Evolutionary conservation across 2,329 filamentous ascomycete genomes (phyloP), one percentile per base, ranked within the genome.

Genomic region (Camillea tinctor): DNA sequence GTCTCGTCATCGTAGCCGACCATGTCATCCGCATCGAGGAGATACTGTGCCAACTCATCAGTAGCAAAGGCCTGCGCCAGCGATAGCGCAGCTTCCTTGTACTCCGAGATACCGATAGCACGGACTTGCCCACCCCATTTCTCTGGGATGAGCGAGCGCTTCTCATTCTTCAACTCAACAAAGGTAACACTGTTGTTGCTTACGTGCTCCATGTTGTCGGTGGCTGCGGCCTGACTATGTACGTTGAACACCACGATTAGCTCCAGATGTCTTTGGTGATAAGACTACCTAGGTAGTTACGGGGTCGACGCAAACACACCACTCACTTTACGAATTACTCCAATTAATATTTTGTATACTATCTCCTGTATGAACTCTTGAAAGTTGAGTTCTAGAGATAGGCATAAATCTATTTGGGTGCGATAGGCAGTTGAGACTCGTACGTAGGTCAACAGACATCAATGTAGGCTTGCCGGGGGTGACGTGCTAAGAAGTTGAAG

Each of bases 11-110:
- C 82, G 76, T 84, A 84, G 63, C 81, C 74, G 63, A 80, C 80
- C 76, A 86, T 84, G 72, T 92, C 89, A 61, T 88, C 86, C 52
- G 87, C 86, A 70, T 91, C 85, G 68, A 93, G 80, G 69, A 92
- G 87, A 77, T 94, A 95, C 73, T 84, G 82, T 63, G 88, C 87
- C 64, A 92, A 83, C 60, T 90, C 85, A 74, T 95, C 91, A 62
- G 87, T 80, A 60, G 84, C 87, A 77, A 96, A 95, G 64, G 91
- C 88, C 72, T 92, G 86, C 52, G 91, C 88, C 66, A 96, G 84
- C 69, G 88, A 88, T 40, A 84, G 78, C 23, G 88, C 90, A 30
- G 90, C 91, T 72, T 87, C 84, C 72, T 87, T 87, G 78, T 86
- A 89, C 76, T 93, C 90, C 59, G 82, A 78, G 70, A 88, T 82